Evolutionary conservation across 306 rosid genomes (phyloP), one percentile per base, ranked within the genome.

Genomic region (Nissolia schottii): DNA sequence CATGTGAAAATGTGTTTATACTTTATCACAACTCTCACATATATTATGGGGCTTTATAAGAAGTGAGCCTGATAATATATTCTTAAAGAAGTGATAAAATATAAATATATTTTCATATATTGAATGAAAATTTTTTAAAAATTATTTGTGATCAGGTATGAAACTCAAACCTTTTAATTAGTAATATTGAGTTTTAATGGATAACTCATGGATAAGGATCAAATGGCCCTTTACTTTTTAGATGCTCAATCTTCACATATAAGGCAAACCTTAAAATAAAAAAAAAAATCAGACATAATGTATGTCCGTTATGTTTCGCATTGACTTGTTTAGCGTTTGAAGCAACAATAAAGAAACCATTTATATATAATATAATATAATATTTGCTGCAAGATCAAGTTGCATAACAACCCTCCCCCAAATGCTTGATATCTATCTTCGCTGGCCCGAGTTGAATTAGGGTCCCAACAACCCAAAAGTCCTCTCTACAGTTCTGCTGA

Each of bases 181-280:
- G n/a, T n/a, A n/a, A n/a, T n/a, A n/a, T n/a, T n/a, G n/a, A n/a
- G n/a, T n/a, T n/a, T n/a, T n/a, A n/a, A n/a, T n/a, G n/a, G n/a
- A n/a, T n/a, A n/a, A n/a, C 27, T 25, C 15, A 2, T 35, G 10
- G 65, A 55, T 25, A 37, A 55, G 75, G 29, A 7, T 55, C 56
- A 8, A n/a, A 8, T 23, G 18, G 8, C 22, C 29, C 6, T 19
- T 49, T 49, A 2, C 8, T 25, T 70, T 56, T 56, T 49, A 31
- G 48, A 34, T 22, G 40, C 48, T 69, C 45, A 59, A 35, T 67
- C 79, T 64, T 75, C 50, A 43, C 31, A 70, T 70, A 70, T 61
- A 83, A 67, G 70, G 48, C 50, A 56, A 75, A 48, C 5, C 35
- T 55, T 9, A 46, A 19, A 38, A 46, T 3, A 45, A 37, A 40